Base-by-base conservation (phyloP, 177 flowering plant genomes). In the Vitis hybrid region DNA sequence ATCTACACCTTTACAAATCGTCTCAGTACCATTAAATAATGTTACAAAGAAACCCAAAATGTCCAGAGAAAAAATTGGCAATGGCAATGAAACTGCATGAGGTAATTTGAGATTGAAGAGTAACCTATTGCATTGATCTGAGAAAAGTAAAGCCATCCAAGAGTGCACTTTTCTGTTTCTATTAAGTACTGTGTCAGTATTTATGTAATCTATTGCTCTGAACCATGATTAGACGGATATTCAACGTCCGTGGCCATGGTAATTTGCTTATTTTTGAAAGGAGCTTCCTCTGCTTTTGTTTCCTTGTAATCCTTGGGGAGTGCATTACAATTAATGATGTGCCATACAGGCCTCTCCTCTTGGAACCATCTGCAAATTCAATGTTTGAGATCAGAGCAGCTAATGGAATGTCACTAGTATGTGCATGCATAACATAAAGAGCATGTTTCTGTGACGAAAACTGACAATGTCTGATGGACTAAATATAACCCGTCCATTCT, bases 321-420 rank as follows among this genome's bases (percentile, higher is more conserved):
- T 70, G 70, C 81, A 67, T 91, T 93, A 69, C 97, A 95, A 78
- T 93, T 77, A 72, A 95, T 87, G 58, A 84, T 85, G 77, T 93
- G 91, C 90, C 86, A 86, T 59, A 89, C 82, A 64, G 93, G 94
- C 74, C 86, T 87, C 79, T 93, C 98, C 76, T 89, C 92, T 76
- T 85, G 88, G 68, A 93, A 95, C 80, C 87, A 78, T 70, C 99
- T 95, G 98, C 70, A 69, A 63, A 11, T 39, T 50, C 51, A 19
- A 66, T 64, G 31, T 14, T 18, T 31, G 33, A 9, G 3, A 66
- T 68, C 66, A 73, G 70, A 52, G n/a, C 51, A 31, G 16, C 15
- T 15, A 55, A 62, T 12, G 58, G 50, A 53, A 52, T 4, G 26
- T 51, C 62, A 16, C 51, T 9, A 15, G 50, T 14, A 62, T 31